Evolutionary conservation across 164 flowering plant species (phyloP), one percentile per base, ranked within the genome.

Genomic region (Cinnamomum micranthum): DNA sequence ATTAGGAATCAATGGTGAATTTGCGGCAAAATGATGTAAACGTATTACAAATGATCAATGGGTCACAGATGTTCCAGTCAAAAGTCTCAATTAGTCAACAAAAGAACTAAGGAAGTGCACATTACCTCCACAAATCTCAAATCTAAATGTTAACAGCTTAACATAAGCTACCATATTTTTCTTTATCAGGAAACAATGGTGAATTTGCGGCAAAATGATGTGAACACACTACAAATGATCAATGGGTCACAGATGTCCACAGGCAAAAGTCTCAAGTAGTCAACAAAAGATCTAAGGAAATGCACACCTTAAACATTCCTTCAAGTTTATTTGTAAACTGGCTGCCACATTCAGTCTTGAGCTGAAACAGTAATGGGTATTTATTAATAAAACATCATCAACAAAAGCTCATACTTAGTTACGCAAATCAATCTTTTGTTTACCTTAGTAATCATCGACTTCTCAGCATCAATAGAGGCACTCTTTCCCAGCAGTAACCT

Each of bases 401-500:
- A 67, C n/a, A 47, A 4, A 72, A 35, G 9, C 69, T 41, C 65
- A 75, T 14, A 68, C 22, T 55, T 41, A 20, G 58, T 51, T 17
- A 24, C 2, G 24, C 15, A 51, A 25, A 23, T 24, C 17, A 71
- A 24, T 25, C 64, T 63, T 25, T 5, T 15, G n/a, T 50, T 77
- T 72, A 96, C 99, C 94, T 96, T 96, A 4, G 99, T 88, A 65
- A 96, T 96, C 95, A 96, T 96, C 2, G 99, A 96, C 81, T 96
- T 96, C 81, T 96, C 99, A 58, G 99, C 99, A 89, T 96, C 99
- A 79, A 94, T 94, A 35, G 98, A 94, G 71, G 99, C 98, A 87
- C 99, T 96, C 85, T 96, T 96, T 65, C 99, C 95, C 78, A 95
- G 81, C 76, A 96, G 81, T 41, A 96, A 82, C 80, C 99, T 85